Evolutionary conservation across 2,329 filamentous ascomycete species (phyloP).

Genomic region (Beauveria sp.): DNA sequence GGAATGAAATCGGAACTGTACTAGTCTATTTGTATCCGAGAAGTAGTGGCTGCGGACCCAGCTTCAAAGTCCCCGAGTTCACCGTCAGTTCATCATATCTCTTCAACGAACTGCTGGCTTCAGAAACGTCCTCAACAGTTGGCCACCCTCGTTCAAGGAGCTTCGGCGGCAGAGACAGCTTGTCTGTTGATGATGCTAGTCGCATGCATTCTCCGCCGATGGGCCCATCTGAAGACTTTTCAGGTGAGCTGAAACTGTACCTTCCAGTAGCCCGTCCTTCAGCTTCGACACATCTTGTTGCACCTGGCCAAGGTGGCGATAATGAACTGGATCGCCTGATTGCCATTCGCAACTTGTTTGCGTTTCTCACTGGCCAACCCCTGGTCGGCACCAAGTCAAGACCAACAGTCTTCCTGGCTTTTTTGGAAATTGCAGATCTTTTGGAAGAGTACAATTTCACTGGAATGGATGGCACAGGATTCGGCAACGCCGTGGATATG

Average conservation of each 20-base stretch:
- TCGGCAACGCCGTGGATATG: slow-evolving; percentile 51
- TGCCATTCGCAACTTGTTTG: slow-evolving; percentile 57
- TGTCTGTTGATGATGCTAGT: slow-evolving; percentile 43
- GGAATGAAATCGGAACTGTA: slow-evolving; percentile 53
- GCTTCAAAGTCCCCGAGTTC: slow-evolving; percentile 52
- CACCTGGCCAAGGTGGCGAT: slow-evolving; percentile 24
- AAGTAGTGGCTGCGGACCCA: slow-evolving; percentile 42
- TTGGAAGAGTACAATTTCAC: slow-evolving; percentile 52
- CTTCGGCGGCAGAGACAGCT: slow-evolving; percentile 39
- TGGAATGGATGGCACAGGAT: slow-evolving; percentile 48
- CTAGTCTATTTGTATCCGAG: slow-evolving; percentile 50
- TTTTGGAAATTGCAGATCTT: slow-evolving; percentile 46
- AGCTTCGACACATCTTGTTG: slow-evolving; percentile 26
- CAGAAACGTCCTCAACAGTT: slow-evolving; percentile 28
- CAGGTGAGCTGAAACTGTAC: slow-evolving; percentile 43
- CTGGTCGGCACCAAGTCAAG: slow-evolving; percentile 49
- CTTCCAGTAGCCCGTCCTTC: slow-evolving; percentile 39
- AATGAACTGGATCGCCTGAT: slow-evolving; percentile 48
- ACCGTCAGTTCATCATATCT: slow-evolving; percentile 47
- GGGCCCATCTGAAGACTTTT: slow-evolving; percentile 29
- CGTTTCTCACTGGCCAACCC: slow-evolving; percentile 56
- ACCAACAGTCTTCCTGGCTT: slow-evolving; percentile 45
- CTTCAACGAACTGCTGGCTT: slow-evolving; percentile 45
- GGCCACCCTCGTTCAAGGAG: slow-evolving; percentile 32
- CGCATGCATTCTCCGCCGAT: slow-evolving; percentile 30